phyloP scores from a whole-genome alignment of 352 stramenopile species.

The Phytophthora macrochlamydospora region DNA sequence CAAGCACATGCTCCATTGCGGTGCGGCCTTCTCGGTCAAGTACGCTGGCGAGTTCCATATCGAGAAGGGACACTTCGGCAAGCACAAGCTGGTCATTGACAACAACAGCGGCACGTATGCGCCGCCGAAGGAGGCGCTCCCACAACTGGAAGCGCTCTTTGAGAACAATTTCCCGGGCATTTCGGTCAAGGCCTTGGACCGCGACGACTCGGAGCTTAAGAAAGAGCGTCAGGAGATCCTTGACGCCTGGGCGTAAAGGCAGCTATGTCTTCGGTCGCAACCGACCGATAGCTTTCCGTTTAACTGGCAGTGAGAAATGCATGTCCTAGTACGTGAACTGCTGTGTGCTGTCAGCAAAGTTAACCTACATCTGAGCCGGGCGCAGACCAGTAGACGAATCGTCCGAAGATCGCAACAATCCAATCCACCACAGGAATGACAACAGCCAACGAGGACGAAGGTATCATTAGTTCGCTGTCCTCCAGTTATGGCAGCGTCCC shows the following conservation, averaged over 20 bases:
- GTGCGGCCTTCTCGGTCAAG: slow-evolving; percentile 32
- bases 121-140: slow-evolving; percentile 30
- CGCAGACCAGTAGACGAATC: too few relatives aligned
- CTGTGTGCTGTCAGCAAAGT: not conserved
- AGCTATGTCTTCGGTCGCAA: not conserved
- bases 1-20: slow-evolving; percentile 45
- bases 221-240: slow-evolving; percentile 33
- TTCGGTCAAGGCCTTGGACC: slow-evolving; percentile 27
- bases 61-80: slow-evolving; percentile 16
- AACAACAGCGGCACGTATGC: slow-evolving; percentile 47
- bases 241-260: slow-evolving; percentile 27
- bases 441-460: too few relatives aligned
- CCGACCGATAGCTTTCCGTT: not conserved
- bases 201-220: slow-evolving; percentile 26
- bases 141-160: slow-evolving; percentile 28
- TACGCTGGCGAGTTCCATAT: slow-evolving; percentile 41
- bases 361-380: too few relatives aligned
- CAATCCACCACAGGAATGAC: too few relatives aligned
- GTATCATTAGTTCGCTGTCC: not conserved
- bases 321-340: not conserved
- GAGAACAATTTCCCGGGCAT: slow-evolving; percentile 40
- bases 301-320: slow-evolving; percentile 1
- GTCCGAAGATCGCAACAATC: too few relatives aligned
- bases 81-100: slow-evolving; percentile 37
- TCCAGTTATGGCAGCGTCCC: not conserved